Evolutionary conservation across 306 rosid genomes (phyloP).

Genomic region (Hylodesmum podocarpum): DNA sequence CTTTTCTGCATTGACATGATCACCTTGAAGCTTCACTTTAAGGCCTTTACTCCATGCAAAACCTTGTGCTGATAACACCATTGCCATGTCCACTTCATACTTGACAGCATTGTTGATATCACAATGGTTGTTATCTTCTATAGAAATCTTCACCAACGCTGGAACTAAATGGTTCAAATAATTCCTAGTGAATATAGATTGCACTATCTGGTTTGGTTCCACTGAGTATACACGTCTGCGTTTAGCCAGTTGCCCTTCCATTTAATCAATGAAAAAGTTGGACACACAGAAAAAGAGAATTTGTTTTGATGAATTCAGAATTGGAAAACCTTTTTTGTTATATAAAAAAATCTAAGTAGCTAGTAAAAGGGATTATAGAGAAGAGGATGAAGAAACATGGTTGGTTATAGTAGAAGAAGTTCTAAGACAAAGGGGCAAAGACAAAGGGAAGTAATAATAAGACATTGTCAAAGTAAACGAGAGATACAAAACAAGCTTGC

Average conservation of each 20-base stretch:
- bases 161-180: conserved; percentile 54
- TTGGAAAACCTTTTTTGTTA: neutral
- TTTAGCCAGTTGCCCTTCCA: conserved; percentile 46
- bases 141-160: conserved; percentile 46
- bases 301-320: neutral
- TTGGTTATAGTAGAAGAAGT: conserved; percentile 3
- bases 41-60: conserved; percentile 70
- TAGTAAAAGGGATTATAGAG: neutral
- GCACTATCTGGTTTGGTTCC: conserved; percentile 43
- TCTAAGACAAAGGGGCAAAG: neutral
- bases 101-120: conserved; percentile 37
- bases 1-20: conserved; percentile 3
- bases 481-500: conserved; percentile 9
- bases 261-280: conserved; percentile 16
- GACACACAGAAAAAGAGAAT: neutral
- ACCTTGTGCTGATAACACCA: conserved; percentile 57
- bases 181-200: conserved; percentile 46
- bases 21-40: conserved; percentile 46
- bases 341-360: neutral
- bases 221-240: conserved; percentile 49
- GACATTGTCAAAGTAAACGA: neutral
- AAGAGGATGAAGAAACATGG: conserved; percentile 7
- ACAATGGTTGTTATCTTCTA: neutral
- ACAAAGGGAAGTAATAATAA: neutral
- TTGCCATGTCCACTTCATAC: conserved; percentile 71